Evolutionary conservation across 345 rosid species (phyloP).

Genomic region (Eucalyptus regnans): DNA sequence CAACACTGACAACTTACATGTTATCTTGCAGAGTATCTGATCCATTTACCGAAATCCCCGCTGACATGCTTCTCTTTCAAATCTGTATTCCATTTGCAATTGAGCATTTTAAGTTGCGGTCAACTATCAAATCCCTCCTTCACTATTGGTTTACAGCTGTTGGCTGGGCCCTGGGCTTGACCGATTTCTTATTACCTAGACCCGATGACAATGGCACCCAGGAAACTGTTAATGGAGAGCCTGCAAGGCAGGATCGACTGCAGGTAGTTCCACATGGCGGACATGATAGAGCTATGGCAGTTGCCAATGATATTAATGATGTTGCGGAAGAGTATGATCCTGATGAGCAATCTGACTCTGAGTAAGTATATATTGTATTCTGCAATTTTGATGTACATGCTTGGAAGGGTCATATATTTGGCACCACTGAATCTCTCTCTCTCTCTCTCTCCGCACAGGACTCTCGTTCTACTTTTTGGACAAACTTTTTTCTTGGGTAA

Average conservation of each 20-base stretch:
- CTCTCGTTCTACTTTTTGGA: neutral
- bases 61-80: conserved; percentile 96
- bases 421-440: neutral
- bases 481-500: neutral
- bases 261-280: conserved; percentile 44
- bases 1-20: neutral
- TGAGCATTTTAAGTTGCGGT: conserved; percentile 84
- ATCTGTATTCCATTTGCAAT: conserved; percentile 96
- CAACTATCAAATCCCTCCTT: conserved; percentile 81
- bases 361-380: conserved; percentile 39
- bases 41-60: conserved; percentile 98
- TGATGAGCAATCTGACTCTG: conserved; percentile 84
- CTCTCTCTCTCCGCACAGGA: neutral
- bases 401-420: neutral
- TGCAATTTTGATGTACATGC: neutral
- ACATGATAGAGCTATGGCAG: conserved; percentile 42
- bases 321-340: conserved; percentile 51
- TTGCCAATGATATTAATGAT: conserved; percentile 34
- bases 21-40: conserved; percentile 71
- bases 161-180: conserved; percentile 89
- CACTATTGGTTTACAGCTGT: conserved; percentile 88
- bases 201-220: conserved; percentile 67
- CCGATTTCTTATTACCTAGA: conserved; percentile 76
- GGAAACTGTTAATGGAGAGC: conserved; percentile 68
- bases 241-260: conserved; percentile 60